These are phyloP conservation scores for Tetrahymena thermophila DNA, from an alignment of 73 alveolate genomes.

Conservation along the genomic window DNA sequence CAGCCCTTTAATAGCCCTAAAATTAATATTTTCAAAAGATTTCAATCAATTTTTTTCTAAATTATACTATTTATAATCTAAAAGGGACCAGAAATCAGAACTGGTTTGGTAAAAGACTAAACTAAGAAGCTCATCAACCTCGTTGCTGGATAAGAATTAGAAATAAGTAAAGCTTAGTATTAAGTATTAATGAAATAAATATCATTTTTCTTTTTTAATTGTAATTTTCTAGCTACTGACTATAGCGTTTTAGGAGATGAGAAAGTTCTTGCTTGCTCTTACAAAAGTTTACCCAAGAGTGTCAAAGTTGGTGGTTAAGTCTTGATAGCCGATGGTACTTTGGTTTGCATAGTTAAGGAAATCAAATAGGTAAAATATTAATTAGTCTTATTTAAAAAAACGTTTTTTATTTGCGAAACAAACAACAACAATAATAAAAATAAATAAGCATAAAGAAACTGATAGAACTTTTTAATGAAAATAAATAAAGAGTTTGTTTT, in stretches of 20 bases:
- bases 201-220: not conserved
- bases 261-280: conserved; percentile 72
- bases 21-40: not conserved
- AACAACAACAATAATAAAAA: no score
- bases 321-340: conserved; percentile 83
- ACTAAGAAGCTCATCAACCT: conserved; percentile 53
- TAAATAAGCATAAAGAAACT: not conserved
- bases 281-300: conserved; percentile 66
- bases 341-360: conserved; percentile 63
- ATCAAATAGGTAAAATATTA: conserved; percentile 50
- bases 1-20: not conserved
- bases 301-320: conserved; percentile 69
- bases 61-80: not conserved
- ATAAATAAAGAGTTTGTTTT: no score
- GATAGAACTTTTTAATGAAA: not conserved
- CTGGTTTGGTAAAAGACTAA: conserved; percentile 74
- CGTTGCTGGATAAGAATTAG: conserved; percentile 72
- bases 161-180: conserved; percentile 34
- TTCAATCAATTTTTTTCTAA: not conserved
- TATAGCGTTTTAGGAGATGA: conserved; percentile 74
- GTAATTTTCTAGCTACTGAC: conserved; percentile 48
- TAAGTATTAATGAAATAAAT: not conserved
- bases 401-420: no score
- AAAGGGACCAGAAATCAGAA: conserved; percentile 93
- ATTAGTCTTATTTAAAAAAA: not conserved